A percentile compares a stretch with the other conserved stretches of the same genome.
These are phyloP conservation scores for Rhododendron vialii DNA, from an alignment of 148 eudicot genomes.

Conservation along the genomic window DNA sequence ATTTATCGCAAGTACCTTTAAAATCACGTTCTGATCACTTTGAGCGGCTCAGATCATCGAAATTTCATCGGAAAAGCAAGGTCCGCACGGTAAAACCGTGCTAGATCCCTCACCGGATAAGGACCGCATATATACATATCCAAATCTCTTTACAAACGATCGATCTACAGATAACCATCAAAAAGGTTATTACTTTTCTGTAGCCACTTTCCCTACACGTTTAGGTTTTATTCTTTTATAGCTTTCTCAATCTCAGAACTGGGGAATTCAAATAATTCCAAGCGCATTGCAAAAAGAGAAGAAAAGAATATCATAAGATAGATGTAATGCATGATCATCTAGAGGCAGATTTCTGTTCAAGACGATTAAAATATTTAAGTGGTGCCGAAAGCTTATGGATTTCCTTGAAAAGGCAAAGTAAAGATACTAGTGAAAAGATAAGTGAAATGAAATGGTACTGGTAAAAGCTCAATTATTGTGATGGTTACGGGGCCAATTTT, in stretches of 20 bases:
- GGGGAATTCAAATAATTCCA: not conserved
- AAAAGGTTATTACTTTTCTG: not conserved
- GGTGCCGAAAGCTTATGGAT: not conserved
- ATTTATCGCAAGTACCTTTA: too few species aligned
- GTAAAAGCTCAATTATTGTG: constrained; percentile 8
- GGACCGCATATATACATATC: not conserved
- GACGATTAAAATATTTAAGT: not conserved
- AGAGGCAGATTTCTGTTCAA: not conserved
- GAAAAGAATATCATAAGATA: not conserved
- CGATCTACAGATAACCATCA: not conserved
- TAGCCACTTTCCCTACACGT: not conserved
- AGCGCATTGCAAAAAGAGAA: not conserved
- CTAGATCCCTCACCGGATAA: too few species aligned
- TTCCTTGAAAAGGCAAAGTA: not conserved
- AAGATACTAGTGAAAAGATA: not conserved
- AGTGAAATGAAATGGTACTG: not conserved
- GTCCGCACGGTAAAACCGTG: too few species aligned
- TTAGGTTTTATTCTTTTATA: not conserved
- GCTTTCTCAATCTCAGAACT: not conserved
- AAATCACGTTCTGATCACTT: too few species aligned
- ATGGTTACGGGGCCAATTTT: constrained; percentile 1
- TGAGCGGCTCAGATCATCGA: too few species aligned
- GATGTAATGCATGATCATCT: not conserved
- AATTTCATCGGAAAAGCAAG: too few species aligned
- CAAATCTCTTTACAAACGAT: not conserved